A percentile compares a stretch with the other conserved stretches of the same genome.
These are phyloP conservation scores for Adenanthera pavonina DNA, from an alignment of 306 rosid species.

Conservation along the genomic window DNA sequence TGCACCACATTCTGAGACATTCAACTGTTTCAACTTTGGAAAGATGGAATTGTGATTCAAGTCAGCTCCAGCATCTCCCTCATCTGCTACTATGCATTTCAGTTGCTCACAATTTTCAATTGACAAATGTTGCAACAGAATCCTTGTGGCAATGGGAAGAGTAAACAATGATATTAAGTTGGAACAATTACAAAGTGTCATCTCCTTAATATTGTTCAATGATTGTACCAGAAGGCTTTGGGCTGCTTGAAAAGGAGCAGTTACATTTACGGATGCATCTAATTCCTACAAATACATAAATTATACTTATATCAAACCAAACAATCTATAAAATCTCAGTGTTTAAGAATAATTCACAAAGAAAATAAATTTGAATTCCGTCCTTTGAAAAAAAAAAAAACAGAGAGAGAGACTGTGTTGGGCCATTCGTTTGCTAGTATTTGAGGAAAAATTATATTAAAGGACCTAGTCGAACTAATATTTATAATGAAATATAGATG, in stretches of 20 bases:
- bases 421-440: too few relatives aligned
- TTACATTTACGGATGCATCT: too few relatives aligned
- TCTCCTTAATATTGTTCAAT: not conserved
- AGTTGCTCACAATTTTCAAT: not conserved
- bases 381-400: too few relatives aligned
- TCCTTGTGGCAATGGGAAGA: not conserved
- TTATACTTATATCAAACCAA: too few relatives aligned
- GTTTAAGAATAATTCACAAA: too few relatives aligned
- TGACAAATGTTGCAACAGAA: not conserved
- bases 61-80: not conserved
- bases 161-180: conserved; percentile 7
- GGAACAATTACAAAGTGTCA: rapidly evolving
- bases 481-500: too few relatives aligned
- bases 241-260: not conserved
- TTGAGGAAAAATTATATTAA: too few relatives aligned
- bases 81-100: not conserved
- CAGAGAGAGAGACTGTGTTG: too few relatives aligned
- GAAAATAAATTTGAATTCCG: too few relatives aligned
- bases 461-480: too few relatives aligned
- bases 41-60: not conserved
- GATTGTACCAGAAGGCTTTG: not conserved
- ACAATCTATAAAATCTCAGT: too few relatives aligned
- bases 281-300: too few relatives aligned
- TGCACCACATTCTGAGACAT: not conserved
- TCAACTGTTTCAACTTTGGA: not conserved